Evolutionary conservation across 2,329 filamentous ascomycete species (phyloP), one percentile per base, ranked within the genome.

Genomic region (Huntiella bhutanensis): DNA sequence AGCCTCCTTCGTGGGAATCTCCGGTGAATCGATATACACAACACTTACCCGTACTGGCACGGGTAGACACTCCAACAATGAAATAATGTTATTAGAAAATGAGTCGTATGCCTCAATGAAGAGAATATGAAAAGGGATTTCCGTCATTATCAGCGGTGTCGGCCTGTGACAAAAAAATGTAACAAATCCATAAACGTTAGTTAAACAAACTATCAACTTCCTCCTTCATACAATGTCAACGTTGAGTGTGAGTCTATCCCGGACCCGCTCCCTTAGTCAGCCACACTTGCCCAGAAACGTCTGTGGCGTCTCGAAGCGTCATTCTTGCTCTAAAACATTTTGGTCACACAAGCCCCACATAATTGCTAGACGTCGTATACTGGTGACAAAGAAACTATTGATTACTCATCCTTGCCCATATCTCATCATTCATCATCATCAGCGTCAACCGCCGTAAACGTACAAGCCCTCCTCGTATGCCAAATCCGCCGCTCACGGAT

Each of bases 81-180:
- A 78, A 45, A 92, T 77, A 55, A 96, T 91, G 64, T 95, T 96
- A 64, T 93, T 87, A 47, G 86, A 84, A 63, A 95, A 98, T 37
- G 87, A 95, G 65, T 98, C 91, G 62, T 93, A 93, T 51, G 88
- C 87, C 60, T 96, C 91, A 54, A 98, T 70, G 63, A 93, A 94
- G 52, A 96, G 74, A 51, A 96, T 80, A 50, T 66, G 66, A 15
- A 37, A 54, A 55, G 37, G 46, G 19, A 32, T 12, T 5, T 28
- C 19, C 19, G 22, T n/a, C 11, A 36, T 36, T 6, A 15, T 22
- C 41, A 17, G 3, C 2, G 5, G 12, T 22, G 22, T 28, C 22
- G 8, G 8, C 22, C 8, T 1, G 22, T 28, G 22, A 28, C 22
- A 10, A 28, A 28, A 28, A 32, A 37, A 32, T 8, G 11, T 16